Conservation (phyloP, 106 monocot genomes). For the Platanthera zijinensis region DNA sequence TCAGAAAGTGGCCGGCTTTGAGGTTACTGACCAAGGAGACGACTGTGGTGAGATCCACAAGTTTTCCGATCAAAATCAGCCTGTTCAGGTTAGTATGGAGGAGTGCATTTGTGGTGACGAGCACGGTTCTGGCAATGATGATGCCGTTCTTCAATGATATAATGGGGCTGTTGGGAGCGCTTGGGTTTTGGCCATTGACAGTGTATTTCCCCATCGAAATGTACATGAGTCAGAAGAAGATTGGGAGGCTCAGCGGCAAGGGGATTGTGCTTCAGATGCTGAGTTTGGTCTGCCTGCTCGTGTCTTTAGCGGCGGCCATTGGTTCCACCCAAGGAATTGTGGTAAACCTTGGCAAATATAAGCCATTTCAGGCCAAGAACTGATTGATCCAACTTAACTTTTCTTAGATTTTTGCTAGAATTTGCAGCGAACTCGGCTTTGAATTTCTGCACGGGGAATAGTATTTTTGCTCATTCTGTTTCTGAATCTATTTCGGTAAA, state of each 20-base stretch:
- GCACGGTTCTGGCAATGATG: conserved; percentile 26
- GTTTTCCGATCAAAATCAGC: conserved; percentile 5
- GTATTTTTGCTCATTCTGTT: no score
- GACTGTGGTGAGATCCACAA: background rate
- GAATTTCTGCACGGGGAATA: no score
- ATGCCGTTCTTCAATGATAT: conserved; percentile 40
- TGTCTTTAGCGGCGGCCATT: conserved; percentile 23
- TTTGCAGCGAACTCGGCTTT: no score
- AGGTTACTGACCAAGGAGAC: conserved; percentile 4
- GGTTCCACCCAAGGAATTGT: conserved; percentile 28
- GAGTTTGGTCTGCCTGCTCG: conserved; percentile 28
- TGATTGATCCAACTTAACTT: no score
- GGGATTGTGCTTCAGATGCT: conserved; percentile 17
- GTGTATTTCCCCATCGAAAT: conserved; percentile 31
- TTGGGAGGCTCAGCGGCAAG: conserved; percentile 10
- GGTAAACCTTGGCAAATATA: conserved; percentile 8
- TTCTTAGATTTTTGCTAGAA: no score
- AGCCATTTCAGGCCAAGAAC: conserved; percentile 17
- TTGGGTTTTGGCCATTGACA: conserved; percentile 35
- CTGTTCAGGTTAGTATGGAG: conserved; percentile 27
- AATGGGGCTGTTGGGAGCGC: conserved; percentile 25
- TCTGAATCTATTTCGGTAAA: no score
- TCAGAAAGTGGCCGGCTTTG: conserved; percentile 15
- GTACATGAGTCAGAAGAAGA: conserved; percentile 25
- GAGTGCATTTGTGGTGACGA: conserved; percentile 13